phyloP scores from a whole-genome alignment of 108 stramenopile species.

The Skeletonema menzelii region DNA sequence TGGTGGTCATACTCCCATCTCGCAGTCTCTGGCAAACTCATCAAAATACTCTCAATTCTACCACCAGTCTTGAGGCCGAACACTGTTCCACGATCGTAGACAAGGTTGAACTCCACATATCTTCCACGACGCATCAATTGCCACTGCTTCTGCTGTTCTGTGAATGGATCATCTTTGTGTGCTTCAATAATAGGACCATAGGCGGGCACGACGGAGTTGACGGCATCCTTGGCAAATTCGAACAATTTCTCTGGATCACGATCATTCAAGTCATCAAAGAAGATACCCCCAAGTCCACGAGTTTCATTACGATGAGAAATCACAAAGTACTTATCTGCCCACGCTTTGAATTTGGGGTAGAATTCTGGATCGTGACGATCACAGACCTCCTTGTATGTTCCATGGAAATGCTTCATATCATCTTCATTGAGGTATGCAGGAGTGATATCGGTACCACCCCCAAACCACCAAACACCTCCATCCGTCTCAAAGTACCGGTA shows the following conservation, averaged over 20 bases:
- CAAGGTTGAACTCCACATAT: constrained; percentile 99
- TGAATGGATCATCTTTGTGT: constrained; percentile 90
- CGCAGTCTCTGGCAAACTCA: constrained; percentile 98
- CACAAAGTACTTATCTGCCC: constrained; percentile 97
- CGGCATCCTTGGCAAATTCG: constrained; percentile 85
- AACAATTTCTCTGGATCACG: constrained; percentile 87
- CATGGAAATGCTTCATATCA: constrained; percentile 98
- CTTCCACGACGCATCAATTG: constrained; percentile 94
- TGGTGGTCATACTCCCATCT: constrained; percentile 97
- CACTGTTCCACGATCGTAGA: constrained; percentile 98
- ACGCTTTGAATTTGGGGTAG: constrained; percentile 96
- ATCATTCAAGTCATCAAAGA: constrained; percentile 98
- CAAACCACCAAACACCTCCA: constrained; percentile 99
- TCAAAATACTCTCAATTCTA: constrained; percentile 97
- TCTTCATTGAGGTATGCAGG: constrained; percentile 94
- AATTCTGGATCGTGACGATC: constrained; percentile 97
- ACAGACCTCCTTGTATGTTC: constrained; percentile 97
- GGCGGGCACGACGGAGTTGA: constrained; percentile 86
- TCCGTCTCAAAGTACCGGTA: constrained; percentile 99
- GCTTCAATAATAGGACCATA: constrained; percentile 93
- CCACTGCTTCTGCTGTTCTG: constrained; percentile 95
- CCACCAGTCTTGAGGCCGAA: constrained; percentile 99
- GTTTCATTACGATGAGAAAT: constrained; percentile 96
- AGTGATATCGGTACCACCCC: constrained; percentile 99
- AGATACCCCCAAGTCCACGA: constrained; percentile 97